A percentile compares a stretch with the other conserved stretches of the same genome.
Conservation (phyloP, 768 basidiomycete genomes). For the Xerocomellus chrysenteron region DNA sequence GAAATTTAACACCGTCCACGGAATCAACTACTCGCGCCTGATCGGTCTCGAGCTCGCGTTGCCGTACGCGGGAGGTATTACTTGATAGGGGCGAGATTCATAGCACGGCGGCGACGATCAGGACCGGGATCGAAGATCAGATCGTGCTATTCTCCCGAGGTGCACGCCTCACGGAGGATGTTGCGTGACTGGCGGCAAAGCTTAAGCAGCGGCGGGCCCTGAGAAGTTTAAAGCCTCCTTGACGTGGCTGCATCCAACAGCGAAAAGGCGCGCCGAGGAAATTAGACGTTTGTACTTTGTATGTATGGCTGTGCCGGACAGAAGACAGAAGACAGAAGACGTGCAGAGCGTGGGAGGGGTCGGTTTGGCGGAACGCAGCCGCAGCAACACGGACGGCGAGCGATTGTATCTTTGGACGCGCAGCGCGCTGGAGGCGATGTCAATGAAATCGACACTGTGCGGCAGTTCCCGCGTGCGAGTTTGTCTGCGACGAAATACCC, state of each 20-base stretch:
- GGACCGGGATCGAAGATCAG: slow-evolving; percentile 32
- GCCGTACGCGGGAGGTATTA: slow-evolving; percentile 15
- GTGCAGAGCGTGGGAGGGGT: too few species aligned
- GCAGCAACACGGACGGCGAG: too few species aligned
- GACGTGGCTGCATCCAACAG: slow-evolving; percentile 6
- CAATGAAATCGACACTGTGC: not conserved
- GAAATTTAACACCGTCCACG: not conserved
- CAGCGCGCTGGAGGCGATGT: too few species aligned
- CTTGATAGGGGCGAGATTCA: slow-evolving; percentile 20
- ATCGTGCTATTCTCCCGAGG: slow-evolving; percentile 20
- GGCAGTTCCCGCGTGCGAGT: slow-evolving; percentile 15
- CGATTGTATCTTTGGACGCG: too few species aligned
- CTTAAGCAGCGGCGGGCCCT: slow-evolving; percentile 1
- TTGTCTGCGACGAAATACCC: slow-evolving; percentile 1
- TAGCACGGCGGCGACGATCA: slow-evolving; percentile 23
- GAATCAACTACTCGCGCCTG: not conserved
- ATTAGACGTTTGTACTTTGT: not conserved
- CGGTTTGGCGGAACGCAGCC: too few species aligned
- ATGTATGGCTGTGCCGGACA: not conserved
- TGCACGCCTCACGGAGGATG: slow-evolving; percentile 24
- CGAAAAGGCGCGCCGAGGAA: slow-evolving; percentile 5
- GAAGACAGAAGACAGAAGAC: too few species aligned
- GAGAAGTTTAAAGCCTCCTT: slow-evolving; percentile 13
- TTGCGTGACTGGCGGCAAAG: slow-evolving; percentile 15
- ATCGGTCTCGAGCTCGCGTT: not conserved